Evolutionary conservation across 2,329 filamentous ascomycete species (phyloP).

Genomic region (Fragosphaeria purpurea): DNA sequence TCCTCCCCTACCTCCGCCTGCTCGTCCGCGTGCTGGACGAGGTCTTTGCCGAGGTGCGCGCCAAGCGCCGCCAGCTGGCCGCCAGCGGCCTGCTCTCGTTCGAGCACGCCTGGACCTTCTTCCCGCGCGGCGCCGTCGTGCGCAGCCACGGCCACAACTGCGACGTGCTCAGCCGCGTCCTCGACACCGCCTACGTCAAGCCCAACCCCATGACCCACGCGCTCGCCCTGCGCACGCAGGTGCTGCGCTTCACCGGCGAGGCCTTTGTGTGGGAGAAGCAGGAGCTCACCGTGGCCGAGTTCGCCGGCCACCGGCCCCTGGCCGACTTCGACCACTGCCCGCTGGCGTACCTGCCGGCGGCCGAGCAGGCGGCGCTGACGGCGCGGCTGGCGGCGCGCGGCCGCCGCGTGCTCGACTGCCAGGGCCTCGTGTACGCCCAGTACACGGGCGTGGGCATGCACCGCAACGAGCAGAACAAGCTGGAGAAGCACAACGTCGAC

Average conservation of each 20-base stretch:
- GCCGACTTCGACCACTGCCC: conserved; percentile 30
- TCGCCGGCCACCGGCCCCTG: conserved; percentile 31
- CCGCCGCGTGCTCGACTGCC: conserved; percentile 30
- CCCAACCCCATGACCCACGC: neutral
- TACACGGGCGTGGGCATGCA: conserved; percentile 31
- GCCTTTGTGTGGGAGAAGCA: conserved; percentile 31
- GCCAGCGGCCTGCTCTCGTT: conserved; percentile 30
- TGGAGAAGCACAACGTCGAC: conserved; percentile 28
- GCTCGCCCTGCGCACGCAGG: conserved; percentile 22
- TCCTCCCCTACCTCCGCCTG: conserved; percentile 29
- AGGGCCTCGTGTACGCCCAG: conserved; percentile 29
- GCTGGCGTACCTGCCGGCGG: conserved; percentile 22
- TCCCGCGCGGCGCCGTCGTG: conserved; percentile 28
- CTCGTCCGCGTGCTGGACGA: conserved; percentile 32
- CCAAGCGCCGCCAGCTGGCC: conserved; percentile 26
- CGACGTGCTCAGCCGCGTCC: conserved; percentile 31
- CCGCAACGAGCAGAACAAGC: conserved; percentile 10
- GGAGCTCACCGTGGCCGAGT: conserved; percentile 21
- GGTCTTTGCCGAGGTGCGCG: conserved; percentile 29
- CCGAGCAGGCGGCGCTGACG: conserved; percentile 19
- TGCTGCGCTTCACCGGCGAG: conserved; percentile 29
- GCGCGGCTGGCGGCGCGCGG: conserved; percentile 24
- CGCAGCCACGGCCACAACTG: conserved; percentile 29
- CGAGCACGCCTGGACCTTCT: conserved; percentile 33
- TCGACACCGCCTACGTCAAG: conserved; percentile 21